Base-by-base conservation (phyloP, 768 basidiomycete genomes). In the Podaxis sp. region DNA sequence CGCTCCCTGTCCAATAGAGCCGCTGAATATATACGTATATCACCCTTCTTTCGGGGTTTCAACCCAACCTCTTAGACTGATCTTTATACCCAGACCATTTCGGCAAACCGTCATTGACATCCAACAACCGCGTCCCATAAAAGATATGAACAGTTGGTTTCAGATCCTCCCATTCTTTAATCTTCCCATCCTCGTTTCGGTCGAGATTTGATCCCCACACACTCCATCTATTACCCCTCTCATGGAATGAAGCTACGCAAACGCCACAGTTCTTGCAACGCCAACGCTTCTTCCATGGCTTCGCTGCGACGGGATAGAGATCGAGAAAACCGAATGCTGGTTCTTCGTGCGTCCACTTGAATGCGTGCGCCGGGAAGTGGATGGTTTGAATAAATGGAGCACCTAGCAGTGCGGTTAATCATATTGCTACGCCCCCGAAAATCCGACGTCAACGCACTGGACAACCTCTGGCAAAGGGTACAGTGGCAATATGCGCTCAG, bases 51-150 rank as follows among this genome's bases (percentile, higher is more conserved):
- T 33, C 33, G 3, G 9, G 17, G 19, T 46, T 52, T 70, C 64
- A 71, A 39, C 48, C 67, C 48, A 73, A 60, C 64, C 70, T 75
- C 55, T 69, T 66, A 22, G 86, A 88, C 46, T 72, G 68, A 17
- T 72, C 75, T 65, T 83, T 81, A 70, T 89, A 90, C n/a, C 87
- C 88, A 24, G 81, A 77, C 87, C 87, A 89, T 68, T 89, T 90
- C 36, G 77, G 77, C 67, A 90, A 63, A 7, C 68, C 77, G 67
- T 90, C 89, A 5, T 76, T 64, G 15, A 88, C 72, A 59, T 86
- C 83, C 65, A 88, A 63, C 75, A 88, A 71, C 22, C 84, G 77
- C 22, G 88, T 89, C 11, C 74, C 84, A 66, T 89, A 89, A 72
- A 88, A 90, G 4, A 85, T 85, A 69, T 89, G 87, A 0, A 75